Evolutionary conservation across 2,329 filamentous ascomycete species (phyloP).

Genomic region (Talaromyces islandicus): DNA sequence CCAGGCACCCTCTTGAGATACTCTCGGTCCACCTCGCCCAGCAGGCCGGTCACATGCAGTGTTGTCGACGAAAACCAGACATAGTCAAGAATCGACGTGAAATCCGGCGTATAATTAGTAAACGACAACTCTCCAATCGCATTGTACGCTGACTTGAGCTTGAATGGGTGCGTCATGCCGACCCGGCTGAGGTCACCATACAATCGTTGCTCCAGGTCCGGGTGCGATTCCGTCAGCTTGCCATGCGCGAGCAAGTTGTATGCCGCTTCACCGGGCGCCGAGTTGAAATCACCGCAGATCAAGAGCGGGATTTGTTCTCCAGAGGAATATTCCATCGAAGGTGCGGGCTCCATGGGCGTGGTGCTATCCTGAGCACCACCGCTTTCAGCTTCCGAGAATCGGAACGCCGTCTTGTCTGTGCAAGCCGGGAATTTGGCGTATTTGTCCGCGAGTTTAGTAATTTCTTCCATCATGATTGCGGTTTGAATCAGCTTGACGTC

Average conservation of each 20-base stretch:
- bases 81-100: constrained; percentile 88
- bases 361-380: constrained; percentile 36
- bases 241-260: constrained; percentile 85
- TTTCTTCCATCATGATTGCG: constrained; percentile 87
- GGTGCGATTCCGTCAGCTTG: constrained; percentile 68
- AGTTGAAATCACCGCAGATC: constrained; percentile 96
- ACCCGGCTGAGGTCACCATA: constrained; percentile 92
- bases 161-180: constrained; percentile 92
- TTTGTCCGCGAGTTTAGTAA: constrained; percentile 78
- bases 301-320: constrained; percentile 85
- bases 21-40: constrained; percentile 78
- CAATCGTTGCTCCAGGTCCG: constrained; percentile 70
- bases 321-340: constrained; percentile 79
- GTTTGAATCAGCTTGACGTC: constrained; percentile 97
- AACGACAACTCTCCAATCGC: constrained; percentile 81
- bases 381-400: constrained; percentile 44
- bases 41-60: constrained; percentile 73
- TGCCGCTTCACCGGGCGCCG: constrained; percentile 76
- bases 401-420: constrained; percentile 65
- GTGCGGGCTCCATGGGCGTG: constrained; percentile 56
- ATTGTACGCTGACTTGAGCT: constrained; percentile 81
- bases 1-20: constrained; percentile 83
- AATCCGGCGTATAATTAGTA: constrained; percentile 95
- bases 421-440: constrained; percentile 74
- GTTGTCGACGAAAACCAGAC: constrained; percentile 96